Evolutionary conservation across 23 red algal genomes (phyloP).

Genomic region (Agarophyton chilense): DNA sequence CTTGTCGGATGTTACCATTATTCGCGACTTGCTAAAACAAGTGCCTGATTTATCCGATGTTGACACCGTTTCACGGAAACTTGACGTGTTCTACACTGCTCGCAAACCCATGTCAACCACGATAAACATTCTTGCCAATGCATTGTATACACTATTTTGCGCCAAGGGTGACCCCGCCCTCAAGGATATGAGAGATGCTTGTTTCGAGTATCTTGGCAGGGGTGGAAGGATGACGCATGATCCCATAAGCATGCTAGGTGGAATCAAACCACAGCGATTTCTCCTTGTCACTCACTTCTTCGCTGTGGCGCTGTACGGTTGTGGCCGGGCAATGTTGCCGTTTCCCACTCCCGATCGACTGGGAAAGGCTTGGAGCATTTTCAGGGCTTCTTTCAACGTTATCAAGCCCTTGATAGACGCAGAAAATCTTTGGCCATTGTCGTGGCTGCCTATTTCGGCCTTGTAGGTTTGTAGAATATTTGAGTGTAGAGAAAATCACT

Average conservation of each 20-base stretch:
- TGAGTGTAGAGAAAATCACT: neutral
- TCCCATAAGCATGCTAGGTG: conserved; percentile 95
- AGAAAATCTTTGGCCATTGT: conserved; percentile 83
- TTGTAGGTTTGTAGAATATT: conserved; percentile 11
- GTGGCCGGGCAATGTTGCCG: conserved; percentile 77
- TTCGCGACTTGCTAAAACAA: conserved; percentile 61
- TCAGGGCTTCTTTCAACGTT: conserved; percentile 94
- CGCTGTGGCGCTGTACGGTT: conserved; percentile 88
- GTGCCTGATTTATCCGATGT: conserved; percentile 73
- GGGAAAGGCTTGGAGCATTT: conserved; percentile 67
- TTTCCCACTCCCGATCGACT: conserved; percentile 53
- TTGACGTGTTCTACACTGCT: conserved; percentile 63
- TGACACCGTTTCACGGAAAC: conserved; percentile 16
- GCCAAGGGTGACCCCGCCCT: conserved; percentile 50
- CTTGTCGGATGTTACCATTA: conserved; percentile 78
- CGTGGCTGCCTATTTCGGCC: conserved; percentile 73
- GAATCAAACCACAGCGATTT: conserved; percentile 78
- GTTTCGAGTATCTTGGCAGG: conserved; percentile 86
- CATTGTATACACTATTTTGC: conserved; percentile 94
- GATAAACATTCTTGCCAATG: conserved; percentile 99
- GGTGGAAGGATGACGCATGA: conserved; percentile 86
- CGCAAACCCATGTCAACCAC: conserved; percentile 86
- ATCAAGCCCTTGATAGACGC: conserved; percentile 97
- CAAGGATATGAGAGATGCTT: conserved; percentile 88
- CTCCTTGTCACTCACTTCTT: conserved; percentile 96